A percentile compares a stretch with the other conserved stretches of the same genome.
Evolutionary conservation across 176 grass and related monocot species (phyloP).

Genomic region (Musa schizocarpa): DNA sequence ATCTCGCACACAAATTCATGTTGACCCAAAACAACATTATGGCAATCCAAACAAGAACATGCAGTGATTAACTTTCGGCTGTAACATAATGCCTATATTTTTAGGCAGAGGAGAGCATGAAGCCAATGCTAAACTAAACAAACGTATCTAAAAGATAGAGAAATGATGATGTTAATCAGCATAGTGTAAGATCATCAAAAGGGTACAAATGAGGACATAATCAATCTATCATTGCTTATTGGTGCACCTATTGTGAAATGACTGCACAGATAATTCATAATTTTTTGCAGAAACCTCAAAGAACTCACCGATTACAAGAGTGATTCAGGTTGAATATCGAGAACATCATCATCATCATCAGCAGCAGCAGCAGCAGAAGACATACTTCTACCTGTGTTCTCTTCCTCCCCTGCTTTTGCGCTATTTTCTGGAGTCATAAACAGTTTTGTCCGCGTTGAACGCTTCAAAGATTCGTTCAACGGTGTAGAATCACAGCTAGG

Average conservation of each 20-base stretch:
- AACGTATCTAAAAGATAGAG: neutral
- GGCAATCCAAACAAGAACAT: too few species aligned
- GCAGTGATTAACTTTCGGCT: too few species aligned
- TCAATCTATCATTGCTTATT: too few species aligned
- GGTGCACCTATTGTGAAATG: too few species aligned
- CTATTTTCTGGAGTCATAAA: constrained; percentile 52
- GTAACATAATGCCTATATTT: too few species aligned
- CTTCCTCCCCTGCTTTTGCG: constrained; percentile 17
- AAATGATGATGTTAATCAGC: neutral
- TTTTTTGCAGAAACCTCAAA: neutral
- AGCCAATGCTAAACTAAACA: too few species aligned
- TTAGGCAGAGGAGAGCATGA: too few species aligned
- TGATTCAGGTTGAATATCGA: constrained; percentile 55
- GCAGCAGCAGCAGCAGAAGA: neutral
- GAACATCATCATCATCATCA: constrained; percentile 19
- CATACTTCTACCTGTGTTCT: constrained; percentile 16
- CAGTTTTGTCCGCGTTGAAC: constrained; percentile 43
- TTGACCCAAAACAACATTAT: too few species aligned
- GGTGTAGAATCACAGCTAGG: constrained; percentile 23
- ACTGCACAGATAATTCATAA: neutral
- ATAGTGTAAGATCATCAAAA: too few species aligned
- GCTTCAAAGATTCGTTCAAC: constrained; percentile 25
- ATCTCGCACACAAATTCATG: too few species aligned
- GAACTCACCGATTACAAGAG: constrained; percentile 61
- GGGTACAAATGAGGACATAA: too few species aligned